These are phyloP conservation scores for Penicillium paxilli DNA, from an alignment of 495 filamentous ascomycete genomes.

Conservation along the genomic window DNA sequence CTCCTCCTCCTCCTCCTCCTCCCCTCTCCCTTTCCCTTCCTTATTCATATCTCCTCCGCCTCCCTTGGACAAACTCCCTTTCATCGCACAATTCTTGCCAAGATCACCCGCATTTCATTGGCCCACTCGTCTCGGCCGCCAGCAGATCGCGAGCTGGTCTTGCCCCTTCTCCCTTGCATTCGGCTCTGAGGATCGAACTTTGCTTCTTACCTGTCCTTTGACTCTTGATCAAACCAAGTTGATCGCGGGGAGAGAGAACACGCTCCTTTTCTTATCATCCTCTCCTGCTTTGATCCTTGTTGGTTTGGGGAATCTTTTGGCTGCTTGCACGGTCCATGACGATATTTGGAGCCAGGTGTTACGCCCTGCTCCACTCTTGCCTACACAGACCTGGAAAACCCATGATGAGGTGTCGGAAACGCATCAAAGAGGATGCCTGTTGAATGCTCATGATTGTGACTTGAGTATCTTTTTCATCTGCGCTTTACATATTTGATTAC, in stretches of 20 bases:
- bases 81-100: conserved; percentile 22
- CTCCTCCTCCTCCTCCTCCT: not conserved
- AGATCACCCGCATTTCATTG: conserved; percentile 23
- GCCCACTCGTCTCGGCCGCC: conserved; percentile 20
- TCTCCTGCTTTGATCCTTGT: too few species aligned
- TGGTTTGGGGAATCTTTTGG: too few species aligned
- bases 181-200: conserved; percentile 5
- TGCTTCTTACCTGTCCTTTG: conserved; percentile 9
- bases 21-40: not conserved
- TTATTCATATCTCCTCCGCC: not conserved
- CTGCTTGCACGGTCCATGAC: conserved; percentile 19
- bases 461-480: conserved; percentile 22
- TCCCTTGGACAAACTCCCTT: not conserved
- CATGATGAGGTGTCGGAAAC: conserved; percentile 56
- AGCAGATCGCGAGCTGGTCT: conserved; percentile 21
- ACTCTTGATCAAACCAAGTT: not conserved
- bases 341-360: conserved; percentile 14
- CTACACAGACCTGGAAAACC: conserved; percentile 11
- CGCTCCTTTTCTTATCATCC: conserved; percentile 15
- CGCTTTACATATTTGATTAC: not conserved
- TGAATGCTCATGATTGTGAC: conserved; percentile 33
- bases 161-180: conserved; percentile 29
- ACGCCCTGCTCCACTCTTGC: not conserved
- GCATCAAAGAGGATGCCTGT: conserved; percentile 48
- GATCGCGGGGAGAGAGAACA: not conserved